Conservation (phyloP, 2,329 filamentous ascomycete genomes). For the Epichloe glyceriae region DNA sequence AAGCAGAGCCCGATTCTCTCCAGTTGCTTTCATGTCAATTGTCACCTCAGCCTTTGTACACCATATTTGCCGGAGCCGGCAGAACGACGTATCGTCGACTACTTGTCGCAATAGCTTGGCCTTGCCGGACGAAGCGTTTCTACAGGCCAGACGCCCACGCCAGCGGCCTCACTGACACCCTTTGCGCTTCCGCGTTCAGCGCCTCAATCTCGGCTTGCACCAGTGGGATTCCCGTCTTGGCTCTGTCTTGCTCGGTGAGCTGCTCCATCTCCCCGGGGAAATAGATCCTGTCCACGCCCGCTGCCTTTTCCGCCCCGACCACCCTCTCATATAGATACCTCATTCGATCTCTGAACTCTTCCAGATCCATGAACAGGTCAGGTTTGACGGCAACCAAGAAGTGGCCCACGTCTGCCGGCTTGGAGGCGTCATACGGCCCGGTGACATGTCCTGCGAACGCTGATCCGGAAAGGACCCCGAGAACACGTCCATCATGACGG, state of each 20-base stretch:
- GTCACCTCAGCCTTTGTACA: too few relatives aligned
- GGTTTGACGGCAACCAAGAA: slow-evolving; percentile 62
- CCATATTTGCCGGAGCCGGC: too few relatives aligned
- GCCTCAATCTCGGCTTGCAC: slow-evolving; percentile 42
- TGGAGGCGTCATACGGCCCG: slow-evolving; percentile 60
- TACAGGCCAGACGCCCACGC: not conserved
- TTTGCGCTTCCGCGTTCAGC: slow-evolving; percentile 39
- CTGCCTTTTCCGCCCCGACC: slow-evolving; percentile 38
- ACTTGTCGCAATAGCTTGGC: too few relatives aligned
- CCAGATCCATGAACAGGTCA: slow-evolving; percentile 57
- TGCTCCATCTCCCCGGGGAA: slow-evolving; percentile 53
- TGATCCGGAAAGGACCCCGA: slow-evolving; percentile 66
- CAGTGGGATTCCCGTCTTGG: slow-evolving; percentile 44
- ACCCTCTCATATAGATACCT: slow-evolving; percentile 40
- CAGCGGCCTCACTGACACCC: slow-evolving; percentile 22
- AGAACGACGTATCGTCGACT: too few relatives aligned
- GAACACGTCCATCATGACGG: slow-evolving; percentile 85
- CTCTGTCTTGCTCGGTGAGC: slow-evolving; percentile 35
- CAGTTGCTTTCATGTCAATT: too few relatives aligned
- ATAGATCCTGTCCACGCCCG: slow-evolving; percentile 44
- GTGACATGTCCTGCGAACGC: slow-evolving; percentile 70
- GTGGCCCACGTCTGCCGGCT: slow-evolving; percentile 58
- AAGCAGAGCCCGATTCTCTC: too few relatives aligned
- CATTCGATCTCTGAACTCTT: slow-evolving; percentile 55
- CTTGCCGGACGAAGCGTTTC: too few relatives aligned